phyloP scores from a whole-genome alignment of 2,329 filamentous ascomycete genomes.

The Colletotrichum siamense region DNA sequence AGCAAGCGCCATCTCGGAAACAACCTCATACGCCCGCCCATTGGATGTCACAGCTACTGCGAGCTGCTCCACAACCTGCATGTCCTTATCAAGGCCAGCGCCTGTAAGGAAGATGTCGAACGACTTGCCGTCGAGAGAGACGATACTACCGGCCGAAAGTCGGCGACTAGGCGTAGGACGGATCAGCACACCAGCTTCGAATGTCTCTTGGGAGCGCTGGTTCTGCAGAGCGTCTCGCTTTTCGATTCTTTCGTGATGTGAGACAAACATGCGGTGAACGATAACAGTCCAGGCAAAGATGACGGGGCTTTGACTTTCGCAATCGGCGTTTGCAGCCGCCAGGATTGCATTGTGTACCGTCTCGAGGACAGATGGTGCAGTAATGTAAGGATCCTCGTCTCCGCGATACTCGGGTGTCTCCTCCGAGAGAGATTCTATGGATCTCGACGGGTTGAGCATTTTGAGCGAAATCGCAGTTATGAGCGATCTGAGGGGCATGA shows the following conservation, averaged over 20 bases:
- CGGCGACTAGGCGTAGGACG: conserved; percentile 49
- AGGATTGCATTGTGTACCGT: conserved; percentile 76
- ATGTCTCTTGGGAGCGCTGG: conserved; percentile 63
- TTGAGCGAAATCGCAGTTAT: conserved; percentile 73
- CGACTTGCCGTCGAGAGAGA: conserved; percentile 64
- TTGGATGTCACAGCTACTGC: conserved; percentile 54
- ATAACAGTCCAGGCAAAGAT: conserved; percentile 85
- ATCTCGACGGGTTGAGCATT: conserved; percentile 69
- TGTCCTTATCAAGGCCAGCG: conserved; percentile 54
- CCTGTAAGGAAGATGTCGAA: conserved; percentile 64
- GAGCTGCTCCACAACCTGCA: conserved; percentile 56
- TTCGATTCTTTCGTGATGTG: conserved; percentile 67
- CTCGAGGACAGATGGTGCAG: conserved; percentile 72
- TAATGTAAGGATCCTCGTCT: conserved; percentile 64
- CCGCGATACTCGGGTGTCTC: conserved; percentile 28
- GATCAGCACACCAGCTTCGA: conserved; percentile 52
- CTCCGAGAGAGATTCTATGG: conserved; percentile 58
- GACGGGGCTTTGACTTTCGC: conserved; percentile 72
- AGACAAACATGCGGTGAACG: conserved; percentile 70
- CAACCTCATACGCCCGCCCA: conserved; percentile 58
- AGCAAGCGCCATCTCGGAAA: conserved; percentile 54
- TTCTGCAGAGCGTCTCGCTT: conserved; percentile 63
- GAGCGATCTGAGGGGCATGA: conserved; percentile 71
- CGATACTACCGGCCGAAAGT: conserved; percentile 67
- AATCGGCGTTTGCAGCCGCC: conserved; percentile 58